Evolutionary conservation across 2,329 filamentous ascomycete genomes (phyloP), one percentile per base, ranked within the genome.

Genomic region (Colletotrichum caudatum): DNA sequence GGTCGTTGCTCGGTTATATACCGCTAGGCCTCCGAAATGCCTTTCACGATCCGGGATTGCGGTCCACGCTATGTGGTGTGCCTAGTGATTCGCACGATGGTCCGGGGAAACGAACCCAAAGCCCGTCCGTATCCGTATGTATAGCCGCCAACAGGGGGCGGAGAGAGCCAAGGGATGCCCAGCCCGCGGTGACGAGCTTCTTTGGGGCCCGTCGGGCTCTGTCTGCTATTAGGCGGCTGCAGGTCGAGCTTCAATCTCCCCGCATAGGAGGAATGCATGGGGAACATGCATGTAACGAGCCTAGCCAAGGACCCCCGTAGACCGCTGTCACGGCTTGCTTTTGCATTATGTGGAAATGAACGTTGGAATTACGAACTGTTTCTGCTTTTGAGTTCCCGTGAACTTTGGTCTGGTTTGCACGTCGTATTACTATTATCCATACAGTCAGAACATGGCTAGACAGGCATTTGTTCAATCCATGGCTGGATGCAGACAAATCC

Each of bases 171-270:
- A 50, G 26, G 44, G 14, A 26, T n/a, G 23, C 44, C 23, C 20
- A 23, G 54, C 35, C 12, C 16, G 33, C 14, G 37, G 53, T 56
- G 64, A 29, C 53, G 44, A 51, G 64, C 35, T n/a, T 41, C 35
- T n/a, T 53, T 71, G 64, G 65, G 65, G 44, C 50, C 50, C 54
- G 46, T 16, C 51, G 59, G 65, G 59, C 20, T 18, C 62, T 53
- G 18, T 16, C n/a, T n/a, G n/a, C n/a, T n/a, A n/a, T n/a, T n/a
- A n/a, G n/a, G n/a, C n/a, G n/a, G n/a, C n/a, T 3, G 29, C 26
- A 60, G 62, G 66, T 48, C 46, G 37, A 65, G 29, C 26, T 65
- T 23, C 51, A 64, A 68, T 59, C 54, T 69, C 69, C 69, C 69
- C 59, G 65, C 69, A 69, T 69, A 54, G 59, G 51, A 46, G 37